Evolutionary conservation across 108 stramenopile species (phyloP).

Genomic region (Pseudonitzschia delicatissima): DNA sequence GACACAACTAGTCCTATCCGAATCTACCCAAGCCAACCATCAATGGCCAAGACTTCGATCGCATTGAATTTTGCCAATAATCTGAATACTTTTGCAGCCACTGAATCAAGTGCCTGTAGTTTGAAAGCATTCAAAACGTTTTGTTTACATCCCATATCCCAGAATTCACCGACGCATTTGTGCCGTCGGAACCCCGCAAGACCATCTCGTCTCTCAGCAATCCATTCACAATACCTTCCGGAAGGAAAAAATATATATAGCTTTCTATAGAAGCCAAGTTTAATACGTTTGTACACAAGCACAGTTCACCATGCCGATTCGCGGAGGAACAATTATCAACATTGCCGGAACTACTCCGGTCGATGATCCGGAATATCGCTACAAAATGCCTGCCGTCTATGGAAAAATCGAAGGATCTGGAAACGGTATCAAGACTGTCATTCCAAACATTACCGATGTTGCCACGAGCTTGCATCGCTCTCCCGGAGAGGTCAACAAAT

Average conservation of each 20-base stretch:
- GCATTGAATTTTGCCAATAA: background rate
- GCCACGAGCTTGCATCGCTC: conserved; percentile 81
- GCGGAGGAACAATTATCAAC: conserved; percentile 85
- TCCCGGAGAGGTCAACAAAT: conserved; percentile 95
- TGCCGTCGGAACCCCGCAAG: conserved; percentile 32
- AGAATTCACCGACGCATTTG: conserved; percentile 23
- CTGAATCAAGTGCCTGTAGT: background rate
- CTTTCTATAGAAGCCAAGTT: background rate
- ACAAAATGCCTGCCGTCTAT: conserved; percentile 96
- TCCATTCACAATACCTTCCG: conserved; percentile 11
- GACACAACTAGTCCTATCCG: conserved; percentile 1
- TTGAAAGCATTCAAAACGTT: background rate
- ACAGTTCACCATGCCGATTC: conserved; percentile 55
- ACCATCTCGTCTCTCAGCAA: conserved; percentile 29
- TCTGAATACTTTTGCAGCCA: background rate
- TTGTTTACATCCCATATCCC: background rate
- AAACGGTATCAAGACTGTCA: conserved; percentile 98
- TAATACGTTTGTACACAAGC: background rate
- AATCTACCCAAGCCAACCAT: conserved; percentile 9
- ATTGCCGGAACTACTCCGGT: conserved; percentile 84
- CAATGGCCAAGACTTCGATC: conserved; percentile 1
- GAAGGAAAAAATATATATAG: conserved; percentile 19
- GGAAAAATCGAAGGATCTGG: conserved; percentile 98
- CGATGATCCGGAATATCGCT: conserved; percentile 94
- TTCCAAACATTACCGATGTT: conserved; percentile 94